Base-by-base conservation (phyloP, 2,329 filamentous ascomycete genomes). In the Phoma herbarum region DNA sequence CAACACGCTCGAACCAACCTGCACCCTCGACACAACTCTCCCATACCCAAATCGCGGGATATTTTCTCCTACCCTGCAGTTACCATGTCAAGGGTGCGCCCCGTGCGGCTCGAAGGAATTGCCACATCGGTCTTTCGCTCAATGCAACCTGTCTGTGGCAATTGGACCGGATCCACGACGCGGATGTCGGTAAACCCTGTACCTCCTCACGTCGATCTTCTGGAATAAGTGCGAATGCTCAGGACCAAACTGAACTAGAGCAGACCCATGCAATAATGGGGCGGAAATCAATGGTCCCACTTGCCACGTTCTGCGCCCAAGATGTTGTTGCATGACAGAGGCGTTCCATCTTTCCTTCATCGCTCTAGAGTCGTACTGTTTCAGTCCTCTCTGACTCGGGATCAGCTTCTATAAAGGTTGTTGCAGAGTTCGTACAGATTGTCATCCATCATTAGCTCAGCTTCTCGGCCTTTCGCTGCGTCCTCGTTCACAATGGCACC, bases 401-500 rank as follows among this genome's bases (percentile, higher is more conserved):
- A 28, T n/a, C 18, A 35, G 22, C 11, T 35, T 49, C 35, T 55
- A 55, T 55, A 43, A 48, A 55, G 42, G 35, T 26, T 28, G 3
- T 18, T 42, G 3, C 28, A 28, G 26, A 43, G 5, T 20, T 22
- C 35, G 1, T 22, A 35, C 2, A 35, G 26, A 1, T 28, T 28
- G 14, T 10, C 20, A 41, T 22, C 23, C 35, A 48, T 22, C 35
- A 48, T 22, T 37, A 43, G 5, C 23, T 22, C 44, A 28, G 22
- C 26, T 37, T 33, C 16, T n/a, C 22, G 11, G 11, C 43, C 25
- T 2, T 25, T n/a, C n/a, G 16, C 33, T 31, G 23, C 49, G 16
- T 43, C 35, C 25, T 43, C n/a, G 9, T 35, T 29, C 28, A 48
- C n/a, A n/a, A 55, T 56, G 52, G 45, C 52, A 14, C 45, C 52